A percentile compares a stretch with the other conserved stretches of the same genome.
phyloP scores from a whole-genome alignment of 176 grass and related monocot species.

The Oryza punctata region DNA sequence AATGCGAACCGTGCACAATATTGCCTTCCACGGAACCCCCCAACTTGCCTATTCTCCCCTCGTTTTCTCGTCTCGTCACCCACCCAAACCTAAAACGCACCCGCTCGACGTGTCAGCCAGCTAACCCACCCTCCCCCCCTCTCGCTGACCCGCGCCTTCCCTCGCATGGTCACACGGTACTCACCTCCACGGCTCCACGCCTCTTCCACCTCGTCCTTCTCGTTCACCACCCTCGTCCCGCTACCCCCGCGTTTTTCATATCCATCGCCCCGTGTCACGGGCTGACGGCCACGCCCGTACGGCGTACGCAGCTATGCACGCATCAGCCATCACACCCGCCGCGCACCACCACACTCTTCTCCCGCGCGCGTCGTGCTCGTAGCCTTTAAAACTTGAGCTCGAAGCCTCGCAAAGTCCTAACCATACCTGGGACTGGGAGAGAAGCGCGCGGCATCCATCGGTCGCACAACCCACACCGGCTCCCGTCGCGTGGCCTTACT shows the following conservation, averaged over 20 bases:
- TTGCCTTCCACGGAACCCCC: background rate
- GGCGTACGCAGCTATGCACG: background rate
- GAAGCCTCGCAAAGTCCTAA: conserved; percentile 42
- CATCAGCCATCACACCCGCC: background rate
- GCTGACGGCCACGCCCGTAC: background rate
- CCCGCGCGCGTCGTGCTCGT: background rate
- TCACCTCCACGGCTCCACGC: background rate
- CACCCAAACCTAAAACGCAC: conserved; percentile 58
- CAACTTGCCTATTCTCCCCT: conserved; percentile 1
- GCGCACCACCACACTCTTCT: background rate
- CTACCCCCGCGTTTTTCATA: background rate
- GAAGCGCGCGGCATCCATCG: conserved; percentile 21
- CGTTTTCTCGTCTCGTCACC: conserved; percentile 42
- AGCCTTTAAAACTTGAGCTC: conserved; percentile 54
- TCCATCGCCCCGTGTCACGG: background rate
- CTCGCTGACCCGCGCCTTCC: background rate
- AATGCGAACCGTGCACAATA: background rate
- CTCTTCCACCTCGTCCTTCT: conserved; percentile 21
- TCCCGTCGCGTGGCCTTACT: conserved; percentile 21
- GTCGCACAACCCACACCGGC: background rate
- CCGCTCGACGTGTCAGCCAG: conserved; percentile 54
- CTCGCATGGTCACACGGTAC: background rate
- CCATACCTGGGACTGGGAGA: conserved; percentile 26
- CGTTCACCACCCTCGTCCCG: conserved; percentile 52
- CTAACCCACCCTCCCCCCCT: conserved; percentile 59